phyloP scores from a whole-genome alignment of 306 rosid species.

The Prunus mira region DNA sequence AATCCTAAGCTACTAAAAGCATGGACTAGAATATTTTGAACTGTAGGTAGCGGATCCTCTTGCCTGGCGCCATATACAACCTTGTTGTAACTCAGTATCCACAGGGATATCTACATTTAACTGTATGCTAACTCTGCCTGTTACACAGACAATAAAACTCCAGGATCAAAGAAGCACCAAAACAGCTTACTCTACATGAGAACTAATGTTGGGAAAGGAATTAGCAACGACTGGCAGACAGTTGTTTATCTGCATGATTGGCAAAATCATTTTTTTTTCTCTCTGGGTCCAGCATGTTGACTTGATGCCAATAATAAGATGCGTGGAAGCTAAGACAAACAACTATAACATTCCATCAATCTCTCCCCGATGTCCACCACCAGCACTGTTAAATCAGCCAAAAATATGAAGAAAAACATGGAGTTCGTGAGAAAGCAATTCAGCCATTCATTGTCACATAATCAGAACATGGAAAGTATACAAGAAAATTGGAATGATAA shows the following conservation, averaged over 20 bases:
- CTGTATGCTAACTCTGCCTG: slow-evolving; percentile 62
- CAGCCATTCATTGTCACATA: too few relatives aligned
- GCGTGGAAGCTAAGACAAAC: not conserved
- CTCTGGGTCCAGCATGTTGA: not conserved
- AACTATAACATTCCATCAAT: slow-evolving; percentile 19
- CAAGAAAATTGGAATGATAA: not conserved
- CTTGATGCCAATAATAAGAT: not conserved
- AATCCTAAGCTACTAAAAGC: slow-evolving; percentile 23
- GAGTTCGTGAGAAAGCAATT: slow-evolving; percentile 6
- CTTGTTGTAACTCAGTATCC: slow-evolving; percentile 60
- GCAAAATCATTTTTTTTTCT: not conserved
- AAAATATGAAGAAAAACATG: not conserved
- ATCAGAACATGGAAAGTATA: slow-evolving; percentile 8
- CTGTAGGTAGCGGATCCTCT: slow-evolving; percentile 61
- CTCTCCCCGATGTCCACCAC: slow-evolving; percentile 46
- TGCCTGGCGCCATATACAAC: slow-evolving; percentile 75
- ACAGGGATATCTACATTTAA: slow-evolving; percentile 53
- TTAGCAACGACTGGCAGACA: not conserved
- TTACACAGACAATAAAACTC: not conserved
- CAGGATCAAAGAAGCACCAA: not conserved
- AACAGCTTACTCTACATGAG: not conserved
- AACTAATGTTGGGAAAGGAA: too few relatives aligned
- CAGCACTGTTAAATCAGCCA: slow-evolving; percentile 48
- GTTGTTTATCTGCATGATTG: not conserved
- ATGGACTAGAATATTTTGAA: not conserved